Evolutionary conservation across 2,329 filamentous ascomycete genomes (phyloP).

Genomic region (Colletotrichum sp.): DNA sequence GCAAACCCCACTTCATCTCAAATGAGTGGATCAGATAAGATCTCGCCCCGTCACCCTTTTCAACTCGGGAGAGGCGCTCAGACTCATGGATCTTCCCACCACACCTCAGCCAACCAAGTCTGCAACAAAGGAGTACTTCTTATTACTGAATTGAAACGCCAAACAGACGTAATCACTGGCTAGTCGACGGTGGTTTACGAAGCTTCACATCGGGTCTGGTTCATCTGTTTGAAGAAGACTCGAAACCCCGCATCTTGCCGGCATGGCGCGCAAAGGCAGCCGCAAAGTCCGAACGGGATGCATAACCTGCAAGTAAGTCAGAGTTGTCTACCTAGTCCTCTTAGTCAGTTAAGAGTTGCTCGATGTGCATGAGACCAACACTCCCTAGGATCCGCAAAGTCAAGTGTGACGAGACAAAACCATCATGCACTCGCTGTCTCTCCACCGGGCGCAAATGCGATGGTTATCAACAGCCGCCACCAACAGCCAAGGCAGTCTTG

Average conservation of each 20-base stretch:
- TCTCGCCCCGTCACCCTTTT: not conserved
- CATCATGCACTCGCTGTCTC: conserved; percentile 56
- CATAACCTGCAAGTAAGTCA: conserved; percentile 57
- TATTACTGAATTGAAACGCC: not conserved
- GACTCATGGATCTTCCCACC: not conserved
- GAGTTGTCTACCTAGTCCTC: not conserved
- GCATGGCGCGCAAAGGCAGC: conserved; percentile 42
- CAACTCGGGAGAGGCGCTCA: not conserved
- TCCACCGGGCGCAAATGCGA: conserved; percentile 63
- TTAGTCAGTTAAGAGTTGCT: not conserved
- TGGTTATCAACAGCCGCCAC: conserved; percentile 46
- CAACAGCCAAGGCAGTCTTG: conserved; percentile 23
- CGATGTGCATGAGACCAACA: not conserved
- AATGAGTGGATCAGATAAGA: conserved; percentile 1
- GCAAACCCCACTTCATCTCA: not conserved
- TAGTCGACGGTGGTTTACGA: not conserved
- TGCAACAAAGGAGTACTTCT: not conserved
- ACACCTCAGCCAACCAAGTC: not conserved
- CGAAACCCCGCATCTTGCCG: not conserved
- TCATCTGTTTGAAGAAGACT: not conserved
- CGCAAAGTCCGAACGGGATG: conserved; percentile 55
- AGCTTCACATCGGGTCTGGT: not conserved
- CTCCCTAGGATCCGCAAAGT: conserved; percentile 54
- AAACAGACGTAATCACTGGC: not conserved
- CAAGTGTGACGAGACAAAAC: conserved; percentile 63